Evolutionary conservation across 768 basidiomycete species (phyloP).

Genomic region (Mycena rebaudengoi): DNA sequence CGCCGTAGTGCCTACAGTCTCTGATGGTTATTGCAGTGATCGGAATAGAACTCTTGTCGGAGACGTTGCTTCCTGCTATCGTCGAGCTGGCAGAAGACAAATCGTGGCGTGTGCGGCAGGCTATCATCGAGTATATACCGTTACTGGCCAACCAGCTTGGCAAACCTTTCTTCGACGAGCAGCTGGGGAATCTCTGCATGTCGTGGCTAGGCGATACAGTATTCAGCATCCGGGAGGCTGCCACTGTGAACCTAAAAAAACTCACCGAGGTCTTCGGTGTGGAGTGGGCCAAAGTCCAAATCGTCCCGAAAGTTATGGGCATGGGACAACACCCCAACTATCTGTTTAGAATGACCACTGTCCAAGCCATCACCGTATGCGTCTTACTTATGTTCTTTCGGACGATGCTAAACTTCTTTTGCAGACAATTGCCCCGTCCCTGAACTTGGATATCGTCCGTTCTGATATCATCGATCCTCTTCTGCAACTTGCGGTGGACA

Average conservation of each 20-base stretch:
- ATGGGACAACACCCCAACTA: slow-evolving; percentile 99
- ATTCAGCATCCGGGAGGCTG: slow-evolving; percentile 98
- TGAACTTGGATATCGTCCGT: slow-evolving; percentile 84
- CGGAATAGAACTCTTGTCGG: slow-evolving; percentile 93
- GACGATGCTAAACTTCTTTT: slow-evolving; percentile 8
- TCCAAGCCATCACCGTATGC: slow-evolving; percentile 95
- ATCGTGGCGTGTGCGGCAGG: slow-evolving; percentile 99
- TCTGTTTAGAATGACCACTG: slow-evolving; percentile 97
- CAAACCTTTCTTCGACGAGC: slow-evolving; percentile 96
- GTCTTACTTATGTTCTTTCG: slow-evolving; percentile 21
- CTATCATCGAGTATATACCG: slow-evolving; percentile 99
- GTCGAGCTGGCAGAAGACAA: slow-evolving; percentile 99
- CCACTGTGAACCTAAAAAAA: slow-evolving; percentile 95
- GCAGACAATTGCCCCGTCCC: slow-evolving; percentile 95
- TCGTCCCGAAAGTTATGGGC: slow-evolving; percentile 95
- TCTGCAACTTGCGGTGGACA: slow-evolving; percentile 82
- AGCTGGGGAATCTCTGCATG: slow-evolving; percentile 97
- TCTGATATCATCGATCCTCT: slow-evolving; percentile 87
- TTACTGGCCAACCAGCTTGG: slow-evolving; percentile 98
- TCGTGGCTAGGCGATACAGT: slow-evolving; percentile 99
- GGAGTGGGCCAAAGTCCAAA: slow-evolving; percentile 93
- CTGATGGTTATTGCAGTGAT: slow-evolving; percentile 70
- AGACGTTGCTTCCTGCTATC: slow-evolving; percentile 96
- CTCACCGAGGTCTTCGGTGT: slow-evolving; percentile 98
- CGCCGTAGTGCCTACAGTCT: slow-evolving; percentile 4